phyloP scores from a whole-genome alignment of 176 grass and related monocot genomes.

The Eremochloa ophiuroides region DNA sequence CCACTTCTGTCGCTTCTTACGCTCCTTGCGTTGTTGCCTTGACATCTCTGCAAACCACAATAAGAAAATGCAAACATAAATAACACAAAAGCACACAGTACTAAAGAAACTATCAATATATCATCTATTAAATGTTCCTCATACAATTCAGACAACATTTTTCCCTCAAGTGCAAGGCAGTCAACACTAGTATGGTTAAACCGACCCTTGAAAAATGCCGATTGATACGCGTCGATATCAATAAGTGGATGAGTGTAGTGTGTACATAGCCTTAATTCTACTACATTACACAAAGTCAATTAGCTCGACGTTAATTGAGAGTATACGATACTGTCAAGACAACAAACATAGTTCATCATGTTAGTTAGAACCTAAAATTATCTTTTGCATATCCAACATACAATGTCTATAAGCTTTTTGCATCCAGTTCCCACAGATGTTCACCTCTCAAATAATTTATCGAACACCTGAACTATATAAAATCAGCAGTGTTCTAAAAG shows the following conservation, averaged over 20 bases:
- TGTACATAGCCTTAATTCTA: neutral
- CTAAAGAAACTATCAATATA: neutral
- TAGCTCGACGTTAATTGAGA: neutral
- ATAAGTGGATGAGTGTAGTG: neutral
- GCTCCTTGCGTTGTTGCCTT: conserved; percentile 61
- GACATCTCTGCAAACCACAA: conserved; percentile 62
- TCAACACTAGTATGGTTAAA: neutral
- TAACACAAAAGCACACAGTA: neutral
- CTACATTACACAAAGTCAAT: neutral
- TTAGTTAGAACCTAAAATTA: neutral
- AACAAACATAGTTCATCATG: conserved; percentile 2
- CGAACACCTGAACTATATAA: neutral
- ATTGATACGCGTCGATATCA: neutral
- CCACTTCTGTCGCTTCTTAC: conserved; percentile 81
- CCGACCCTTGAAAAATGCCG: neutral
- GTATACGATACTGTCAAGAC: neutral
- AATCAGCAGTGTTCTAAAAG: neutral
- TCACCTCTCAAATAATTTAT: neutral
- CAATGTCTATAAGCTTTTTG: neutral
- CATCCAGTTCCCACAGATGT: neutral
- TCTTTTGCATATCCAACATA: neutral
- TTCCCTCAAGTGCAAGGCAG: neutral
- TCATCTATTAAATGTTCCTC: neutral
- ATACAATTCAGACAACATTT: neutral
- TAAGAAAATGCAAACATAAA: neutral